A percentile compares a stretch with the other conserved stretches of the same genome.
Evolutionary conservation across 2,329 filamentous ascomycete species (phyloP).

Genomic region (Aphanocladium album): DNA sequence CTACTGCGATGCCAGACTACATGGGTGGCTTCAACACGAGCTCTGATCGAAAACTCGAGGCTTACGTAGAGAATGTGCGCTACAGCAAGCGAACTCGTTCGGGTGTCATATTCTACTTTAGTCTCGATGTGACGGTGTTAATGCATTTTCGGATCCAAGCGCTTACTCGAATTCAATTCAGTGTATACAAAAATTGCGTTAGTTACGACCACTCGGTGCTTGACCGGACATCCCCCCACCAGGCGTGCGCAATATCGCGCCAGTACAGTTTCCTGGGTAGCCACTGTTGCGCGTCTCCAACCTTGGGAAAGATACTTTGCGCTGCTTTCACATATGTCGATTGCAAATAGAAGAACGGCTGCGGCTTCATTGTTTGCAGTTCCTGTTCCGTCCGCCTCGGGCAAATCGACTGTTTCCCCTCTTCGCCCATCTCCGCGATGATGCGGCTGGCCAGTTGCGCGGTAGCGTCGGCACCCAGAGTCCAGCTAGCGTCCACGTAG

Average conservation of each 20-base stretch:
- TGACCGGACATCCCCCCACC: slow-evolving; percentile 7
- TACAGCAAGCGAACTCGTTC: too few relatives aligned
- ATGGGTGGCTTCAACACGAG: too few relatives aligned
- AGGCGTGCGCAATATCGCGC: neutral
- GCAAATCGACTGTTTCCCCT: slow-evolving; percentile 26
- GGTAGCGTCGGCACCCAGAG: slow-evolving; percentile 53
- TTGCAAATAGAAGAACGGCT: neutral
- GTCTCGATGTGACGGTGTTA: too few relatives aligned
- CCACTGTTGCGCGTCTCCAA: neutral
- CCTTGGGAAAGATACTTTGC: slow-evolving; percentile 1
- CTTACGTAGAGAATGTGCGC: too few relatives aligned
- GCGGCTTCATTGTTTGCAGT: neutral
- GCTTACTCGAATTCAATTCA: too few relatives aligned
- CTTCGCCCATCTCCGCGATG: slow-evolving; percentile 43
- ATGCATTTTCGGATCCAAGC: too few relatives aligned
- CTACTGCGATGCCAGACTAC: too few relatives aligned
- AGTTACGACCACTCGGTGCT: neutral
- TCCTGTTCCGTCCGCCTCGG: neutral
- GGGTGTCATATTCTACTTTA: too few relatives aligned
- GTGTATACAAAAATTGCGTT: neutral
- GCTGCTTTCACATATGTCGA: slow-evolving; percentile 8
- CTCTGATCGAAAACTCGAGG: too few relatives aligned
- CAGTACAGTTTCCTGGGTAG: neutral
- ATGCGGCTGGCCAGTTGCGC: slow-evolving; percentile 45
- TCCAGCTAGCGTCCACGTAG: slow-evolving; percentile 59